These are phyloP conservation scores for Phytophthora agathidicida DNA, from an alignment of 352 stramenopile species.

Conservation along the genomic window DNA sequence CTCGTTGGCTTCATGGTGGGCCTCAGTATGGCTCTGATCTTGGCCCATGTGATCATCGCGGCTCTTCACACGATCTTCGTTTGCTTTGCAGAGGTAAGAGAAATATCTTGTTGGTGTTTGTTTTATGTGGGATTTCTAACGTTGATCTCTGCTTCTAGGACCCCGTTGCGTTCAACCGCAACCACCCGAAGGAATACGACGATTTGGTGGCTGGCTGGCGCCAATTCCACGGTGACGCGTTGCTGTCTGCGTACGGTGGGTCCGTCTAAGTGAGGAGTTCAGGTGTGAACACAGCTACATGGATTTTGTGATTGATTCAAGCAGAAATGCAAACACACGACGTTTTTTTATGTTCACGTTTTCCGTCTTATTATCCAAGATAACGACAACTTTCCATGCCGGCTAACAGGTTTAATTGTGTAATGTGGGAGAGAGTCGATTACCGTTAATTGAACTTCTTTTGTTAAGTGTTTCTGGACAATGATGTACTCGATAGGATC, in stretches of 20 bases:
- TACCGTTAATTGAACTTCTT: too few relatives aligned
- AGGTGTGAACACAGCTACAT: not conserved
- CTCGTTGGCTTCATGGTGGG: constrained; percentile 82
- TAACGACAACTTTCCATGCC: too few relatives aligned
- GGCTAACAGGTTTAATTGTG: too few relatives aligned
- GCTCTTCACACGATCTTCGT: constrained; percentile 89
- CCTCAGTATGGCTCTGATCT: constrained; percentile 83
- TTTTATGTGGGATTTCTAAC: constrained; percentile 12
- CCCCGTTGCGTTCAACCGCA: constrained; percentile 80
- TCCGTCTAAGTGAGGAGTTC: constrained; percentile 57
- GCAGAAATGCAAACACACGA: constrained; percentile 4
- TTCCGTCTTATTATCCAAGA: too few relatives aligned
- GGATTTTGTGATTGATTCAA: not conserved
- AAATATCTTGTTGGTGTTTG: not conserved
- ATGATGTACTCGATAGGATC: too few relatives aligned
- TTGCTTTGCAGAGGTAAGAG: constrained; percentile 82
- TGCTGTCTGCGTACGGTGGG: constrained; percentile 70
- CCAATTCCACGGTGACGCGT: constrained; percentile 80
- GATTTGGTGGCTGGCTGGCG: constrained; percentile 77
- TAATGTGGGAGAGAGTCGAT: too few relatives aligned
- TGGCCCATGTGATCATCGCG: constrained; percentile 84
- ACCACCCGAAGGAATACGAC: constrained; percentile 85
- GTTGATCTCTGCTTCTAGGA: constrained; percentile 41
- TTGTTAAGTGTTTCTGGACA: too few relatives aligned
- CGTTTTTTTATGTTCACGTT: too few relatives aligned